phyloP scores from a whole-genome alignment of 805 yeast genomes.

The Kazachstania taianensis region DNA sequence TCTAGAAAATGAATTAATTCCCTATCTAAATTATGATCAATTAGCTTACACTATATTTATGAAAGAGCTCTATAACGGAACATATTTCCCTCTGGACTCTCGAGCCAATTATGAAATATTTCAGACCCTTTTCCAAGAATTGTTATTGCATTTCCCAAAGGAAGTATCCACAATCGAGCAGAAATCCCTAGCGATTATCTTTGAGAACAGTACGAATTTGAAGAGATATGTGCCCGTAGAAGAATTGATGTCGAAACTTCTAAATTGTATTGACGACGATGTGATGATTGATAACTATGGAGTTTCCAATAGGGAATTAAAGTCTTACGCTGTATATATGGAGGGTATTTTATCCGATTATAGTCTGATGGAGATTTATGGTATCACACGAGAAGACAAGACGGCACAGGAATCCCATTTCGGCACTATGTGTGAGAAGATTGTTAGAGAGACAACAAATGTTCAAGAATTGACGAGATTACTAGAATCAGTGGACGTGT shows the following conservation, averaged over 20 bases:
- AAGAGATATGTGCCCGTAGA: constrained; percentile 2
- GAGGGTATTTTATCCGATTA: constrained; percentile 6
- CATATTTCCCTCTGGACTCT: constrained; percentile 13
- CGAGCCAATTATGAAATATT: constrained; percentile 12
- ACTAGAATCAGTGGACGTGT: constrained; percentile 2
- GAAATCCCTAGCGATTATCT: constrained; percentile 12
- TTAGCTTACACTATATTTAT: constrained; percentile 10
- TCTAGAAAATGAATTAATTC: constrained; percentile 14
- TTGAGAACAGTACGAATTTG: constrained; percentile 13
- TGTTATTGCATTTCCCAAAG: too few species aligned
- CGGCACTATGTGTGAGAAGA: constrained; percentile 10
- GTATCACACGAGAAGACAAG: constrained; percentile 15
- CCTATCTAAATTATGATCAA: constrained; percentile 13
- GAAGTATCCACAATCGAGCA: background rate
- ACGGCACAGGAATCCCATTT: constrained; percentile 19
- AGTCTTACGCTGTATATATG: constrained; percentile 12
- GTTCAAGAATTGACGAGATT: background rate
- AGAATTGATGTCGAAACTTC: constrained; percentile 7
- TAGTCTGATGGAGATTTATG: constrained; percentile 14
- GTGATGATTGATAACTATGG: constrained; percentile 2
- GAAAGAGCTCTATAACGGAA: constrained; percentile 8
- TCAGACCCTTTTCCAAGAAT: constrained; percentile 4
- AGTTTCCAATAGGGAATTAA: constrained; percentile 8
- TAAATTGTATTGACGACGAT: constrained; percentile 9
- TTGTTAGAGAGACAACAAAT: background rate